Evolutionary conservation across 1,139 yeast genomes (phyloP), one percentile per base, ranked within the genome.

Genomic region (Kurtzmaniella natalensis): DNA sequence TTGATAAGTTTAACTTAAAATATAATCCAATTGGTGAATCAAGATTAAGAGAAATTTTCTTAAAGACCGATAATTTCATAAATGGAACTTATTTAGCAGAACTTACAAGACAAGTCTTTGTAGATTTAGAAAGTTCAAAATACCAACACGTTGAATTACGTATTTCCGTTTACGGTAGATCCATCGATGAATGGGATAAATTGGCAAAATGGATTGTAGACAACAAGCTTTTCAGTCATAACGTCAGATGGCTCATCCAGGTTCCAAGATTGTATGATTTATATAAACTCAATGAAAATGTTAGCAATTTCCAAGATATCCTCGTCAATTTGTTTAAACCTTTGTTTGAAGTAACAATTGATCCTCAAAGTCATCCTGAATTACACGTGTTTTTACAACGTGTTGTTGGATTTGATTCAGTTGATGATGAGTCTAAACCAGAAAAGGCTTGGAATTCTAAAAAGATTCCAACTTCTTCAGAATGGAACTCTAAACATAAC

Each of bases 1-100:
- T 94, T 54, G 99, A 94, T 61, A 94, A 94, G 61, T 94, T 94
- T 71, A 94, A 94, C 57, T 72, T 94, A 62, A 94, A 94, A 60
- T 94, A 94, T 64, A 94, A 94, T 52, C 99, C 99, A 15, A 84
- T 94, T 50, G 99, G 99, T 17, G 98, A 92, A 62, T 89, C 97
- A 15, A 81, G 98, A 59, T 67, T 94, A 55, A 78, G 98, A 60
- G 97, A 92, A 55, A 92, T 94, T 37, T 94, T 94, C 56, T 70
- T 94, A 50, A 94, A 92, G 60, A 92, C 98, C 0, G 97, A 94
- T 55, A 94, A 94, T 57, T 88, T 79, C 55, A 84, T 94, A 47
- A 60, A 82, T 34, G 99, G 99, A 17, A 68, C 76, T 33, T 94
- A 89, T 55, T 69, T 94, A 41, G 97, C 98, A 1, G 97, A 92